Conservation (phyloP, 2,329 filamentous ascomycete species). For the Ilyonectria destructans region DNA sequence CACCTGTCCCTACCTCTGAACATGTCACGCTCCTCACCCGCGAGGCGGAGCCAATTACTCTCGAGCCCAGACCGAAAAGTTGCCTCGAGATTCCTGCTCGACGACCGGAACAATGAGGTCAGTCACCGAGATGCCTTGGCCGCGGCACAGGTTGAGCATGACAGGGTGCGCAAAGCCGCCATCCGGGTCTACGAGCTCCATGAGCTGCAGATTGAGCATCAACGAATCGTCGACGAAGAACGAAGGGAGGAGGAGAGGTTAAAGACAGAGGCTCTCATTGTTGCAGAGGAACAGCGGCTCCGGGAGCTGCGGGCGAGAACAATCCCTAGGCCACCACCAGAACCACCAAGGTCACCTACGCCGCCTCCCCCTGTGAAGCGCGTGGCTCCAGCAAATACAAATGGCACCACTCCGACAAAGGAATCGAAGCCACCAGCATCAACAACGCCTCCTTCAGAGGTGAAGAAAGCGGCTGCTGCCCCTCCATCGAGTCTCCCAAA, state of each 20-base stretch:
- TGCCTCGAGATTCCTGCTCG: constrained; percentile 74
- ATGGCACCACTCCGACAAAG: constrained; percentile 43
- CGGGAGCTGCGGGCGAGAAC: constrained; percentile 64
- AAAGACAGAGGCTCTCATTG: constrained; percentile 61
- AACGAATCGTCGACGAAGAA: constrained; percentile 62
- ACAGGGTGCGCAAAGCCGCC: constrained; percentile 72
- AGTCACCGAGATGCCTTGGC: constrained; percentile 78
- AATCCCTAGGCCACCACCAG: constrained; percentile 61
- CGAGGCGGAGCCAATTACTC: constrained; percentile 57
- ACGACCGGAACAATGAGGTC: constrained; percentile 74
- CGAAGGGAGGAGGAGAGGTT: constrained; percentile 64
- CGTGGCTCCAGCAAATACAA: constrained; percentile 35
- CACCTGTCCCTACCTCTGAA: constrained; percentile 29
- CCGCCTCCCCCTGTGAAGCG: constrained; percentile 42
- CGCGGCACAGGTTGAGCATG: constrained; percentile 77
- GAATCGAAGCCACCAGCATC: constrained; percentile 41
- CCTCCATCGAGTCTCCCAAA: constrained; percentile 40
- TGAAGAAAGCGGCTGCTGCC: constrained; percentile 38
- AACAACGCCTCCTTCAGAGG: constrained; percentile 39
- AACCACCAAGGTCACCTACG: constrained; percentile 51
- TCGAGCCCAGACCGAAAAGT: constrained; percentile 64
- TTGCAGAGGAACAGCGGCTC: constrained; percentile 65
- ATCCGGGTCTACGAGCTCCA: constrained; percentile 66
- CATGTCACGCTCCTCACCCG: constrained; percentile 64
- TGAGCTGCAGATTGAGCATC: constrained; percentile 62